Evolutionary conservation across 805 yeast species (phyloP).

Genomic region (Torulaspora maleeae): DNA sequence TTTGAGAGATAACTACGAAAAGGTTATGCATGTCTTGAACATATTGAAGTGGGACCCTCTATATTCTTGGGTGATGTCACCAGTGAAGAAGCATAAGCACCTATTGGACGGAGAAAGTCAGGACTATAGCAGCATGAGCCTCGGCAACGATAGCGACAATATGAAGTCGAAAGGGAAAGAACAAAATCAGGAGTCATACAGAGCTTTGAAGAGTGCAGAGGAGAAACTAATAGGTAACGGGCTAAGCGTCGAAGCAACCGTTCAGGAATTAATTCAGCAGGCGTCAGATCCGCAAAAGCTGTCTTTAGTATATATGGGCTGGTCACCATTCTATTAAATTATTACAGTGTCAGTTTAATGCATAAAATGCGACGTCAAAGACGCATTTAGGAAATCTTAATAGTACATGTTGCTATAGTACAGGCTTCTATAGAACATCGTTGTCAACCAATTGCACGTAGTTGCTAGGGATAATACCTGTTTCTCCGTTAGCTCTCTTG

Average conservation of each 20-base stretch:
- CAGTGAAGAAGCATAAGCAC: slow-evolving; percentile 51
- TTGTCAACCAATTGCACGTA: slow-evolving; percentile 69
- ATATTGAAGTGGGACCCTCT: slow-evolving; percentile 90
- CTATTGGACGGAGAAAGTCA: slow-evolving; percentile 26
- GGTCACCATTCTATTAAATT: slow-evolving; percentile 67
- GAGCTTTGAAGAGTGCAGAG: slow-evolving; percentile 69
- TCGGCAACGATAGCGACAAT: slow-evolving; percentile 12
- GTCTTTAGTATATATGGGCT: slow-evolving; percentile 73
- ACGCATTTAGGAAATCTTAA: neutral
- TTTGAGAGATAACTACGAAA: slow-evolving; percentile 58
- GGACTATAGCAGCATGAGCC: slow-evolving; percentile 4
- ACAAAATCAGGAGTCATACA: slow-evolving; percentile 67
- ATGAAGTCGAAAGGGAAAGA: slow-evolving; percentile 13
- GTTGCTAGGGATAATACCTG: slow-evolving; percentile 95
- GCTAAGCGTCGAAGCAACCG: slow-evolving; percentile 77
- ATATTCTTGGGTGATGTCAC: slow-evolving; percentile 86
- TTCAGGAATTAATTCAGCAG: slow-evolving; percentile 71
- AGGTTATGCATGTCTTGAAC: slow-evolving; percentile 75
- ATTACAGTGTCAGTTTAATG: neutral
- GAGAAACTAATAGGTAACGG: slow-evolving; percentile 63
- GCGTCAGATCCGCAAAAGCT: slow-evolving; percentile 67
- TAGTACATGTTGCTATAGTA: neutral
- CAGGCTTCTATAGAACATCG: slow-evolving; percentile 14
- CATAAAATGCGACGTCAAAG: slow-evolving; percentile 1
- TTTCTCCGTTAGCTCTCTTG: slow-evolving; percentile 79